Evolutionary conservation across 495 filamentous ascomycete species (phyloP).

Genomic region (Tuber aestivum): DNA sequence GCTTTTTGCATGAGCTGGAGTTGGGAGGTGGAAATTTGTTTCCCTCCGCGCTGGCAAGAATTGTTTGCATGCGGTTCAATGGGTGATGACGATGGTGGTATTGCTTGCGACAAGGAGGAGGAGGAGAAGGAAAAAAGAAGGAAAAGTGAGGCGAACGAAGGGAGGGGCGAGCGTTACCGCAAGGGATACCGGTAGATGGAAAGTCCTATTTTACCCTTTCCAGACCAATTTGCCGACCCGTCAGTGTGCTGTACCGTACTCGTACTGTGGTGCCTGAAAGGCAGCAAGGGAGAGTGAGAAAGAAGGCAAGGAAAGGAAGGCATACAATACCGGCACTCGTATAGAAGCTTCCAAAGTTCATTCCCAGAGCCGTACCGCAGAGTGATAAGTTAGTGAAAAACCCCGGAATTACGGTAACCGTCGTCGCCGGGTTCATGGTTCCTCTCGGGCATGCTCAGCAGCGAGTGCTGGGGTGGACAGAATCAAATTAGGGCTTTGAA

Average conservation of each 20-base stretch:
- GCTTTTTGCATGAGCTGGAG: neutral
- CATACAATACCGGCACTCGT: no score
- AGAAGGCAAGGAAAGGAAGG: neutral
- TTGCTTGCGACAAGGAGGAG: neutral
- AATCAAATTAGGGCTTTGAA: neutral
- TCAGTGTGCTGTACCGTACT: neutral
- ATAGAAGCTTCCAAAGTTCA: neutral
- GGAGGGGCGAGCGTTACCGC: neutral
- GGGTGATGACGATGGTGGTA: neutral
- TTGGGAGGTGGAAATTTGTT: neutral
- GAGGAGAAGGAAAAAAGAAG: neutral
- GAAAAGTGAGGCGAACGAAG: neutral
- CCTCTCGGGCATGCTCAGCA: neutral
- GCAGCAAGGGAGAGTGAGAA: neutral
- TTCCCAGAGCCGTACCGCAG: neutral
- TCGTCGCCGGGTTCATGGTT: neutral
- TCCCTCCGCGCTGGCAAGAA: neutral
- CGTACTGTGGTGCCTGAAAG: neutral
- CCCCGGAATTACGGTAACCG: neutral
- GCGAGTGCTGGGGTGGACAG: neutral
- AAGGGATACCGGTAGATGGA: neutral
- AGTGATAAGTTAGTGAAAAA: neutral
- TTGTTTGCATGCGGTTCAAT: neutral
- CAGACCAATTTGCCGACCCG: neutral
- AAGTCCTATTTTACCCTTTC: neutral